Evolutionary conservation across 2,329 filamentous ascomycete genomes (phyloP), one percentile per base, ranked within the genome.

Genomic region (Paecilomyces fulvus): DNA sequence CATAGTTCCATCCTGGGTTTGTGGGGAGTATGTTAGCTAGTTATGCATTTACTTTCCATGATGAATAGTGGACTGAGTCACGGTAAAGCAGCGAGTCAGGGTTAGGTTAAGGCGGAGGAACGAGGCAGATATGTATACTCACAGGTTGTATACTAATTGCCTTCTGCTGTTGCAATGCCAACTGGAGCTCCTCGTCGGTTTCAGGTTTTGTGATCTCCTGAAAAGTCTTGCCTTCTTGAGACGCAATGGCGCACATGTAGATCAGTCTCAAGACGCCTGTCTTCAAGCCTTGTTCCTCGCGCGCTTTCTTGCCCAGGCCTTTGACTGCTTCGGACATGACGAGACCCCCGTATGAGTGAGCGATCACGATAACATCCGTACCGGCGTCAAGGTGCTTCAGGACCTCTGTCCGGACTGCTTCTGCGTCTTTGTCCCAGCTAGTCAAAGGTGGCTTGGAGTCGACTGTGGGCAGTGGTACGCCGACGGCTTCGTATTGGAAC

Each of bases 281-380:
- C 23, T 62, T 28, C 2, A 59, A 49, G 1, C 63, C 64, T 49
- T 64, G 54, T 8, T 58, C 56, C 5, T 59, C 56, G n/a, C 66
- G 57, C 3, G 53, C 59, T 10, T 59, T 51, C 54, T 64, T 65
- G 6, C 67, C 66, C 10, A 70, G 55, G 4, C 66, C 67, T 30
- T 69, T 67, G 14, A 64, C 64, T 9, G 59, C 64, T 46, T 70
- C 67, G 7, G 64, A 65, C 62, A 68, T 63, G 7, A 65, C 57
- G 7, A 72, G 53, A 1, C 69, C 69, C 2, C 69, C 68, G 53
- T 70, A 72, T 7, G 69, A 72, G 53, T 72, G 69, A 6, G 59
- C 67, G 17, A 72, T 20, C 1, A 65, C 51, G 43, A 71, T 61
- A 23, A 72, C 66, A 8, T 69, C 63, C 48, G 64, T 65, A 10